A percentile compares a stretch with the other conserved stretches of the same genome.
Evolutionary conservation across 768 basidiomycete genomes (phyloP).

Genomic region (Lentinula aciculospora): DNA sequence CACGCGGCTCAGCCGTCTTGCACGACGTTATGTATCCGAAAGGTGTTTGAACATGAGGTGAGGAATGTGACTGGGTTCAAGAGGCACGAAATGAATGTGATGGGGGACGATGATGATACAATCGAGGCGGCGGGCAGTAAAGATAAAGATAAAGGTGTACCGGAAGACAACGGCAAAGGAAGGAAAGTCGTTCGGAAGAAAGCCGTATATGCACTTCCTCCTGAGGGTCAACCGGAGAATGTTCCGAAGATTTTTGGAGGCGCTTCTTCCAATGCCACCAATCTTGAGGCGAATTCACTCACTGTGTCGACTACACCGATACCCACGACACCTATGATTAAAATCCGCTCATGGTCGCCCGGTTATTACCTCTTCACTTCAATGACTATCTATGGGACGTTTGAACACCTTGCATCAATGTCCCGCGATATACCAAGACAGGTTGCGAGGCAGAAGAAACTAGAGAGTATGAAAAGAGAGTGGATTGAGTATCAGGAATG

Average conservation of each 20-base stretch:
- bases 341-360: slow-evolving; percentile 61
- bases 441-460: slow-evolving; percentile 30
- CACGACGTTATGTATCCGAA: slow-evolving; percentile 46
- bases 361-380: slow-evolving; percentile 75
- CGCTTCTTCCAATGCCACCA: no score
- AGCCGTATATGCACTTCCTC: slow-evolving; percentile 56
- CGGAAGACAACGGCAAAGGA: slow-evolving; percentile 28
- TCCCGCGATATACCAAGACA: slow-evolving; percentile 49
- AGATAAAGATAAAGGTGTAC: slow-evolving; percentile 14
- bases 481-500: slow-evolving; percentile 51
- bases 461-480: slow-evolving; percentile 33
- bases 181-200: slow-evolving; percentile 13
- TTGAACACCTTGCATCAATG: slow-evolving; percentile 59
- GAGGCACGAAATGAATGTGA: slow-evolving; percentile 23
- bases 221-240: slow-evolving; percentile 55
- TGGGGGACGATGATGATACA: background rate
- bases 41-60: slow-evolving; percentile 64
- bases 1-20: slow-evolving; percentile 48
- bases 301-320: no score
- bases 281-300: no score
- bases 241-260: slow-evolving; percentile 42
- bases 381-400: slow-evolving; percentile 42
- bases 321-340: slow-evolving; percentile 13
- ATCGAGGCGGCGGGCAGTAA: slow-evolving; percentile 3
- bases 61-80: slow-evolving; percentile 43